Base-by-base conservation (phyloP, 23 red algal genomes). In the Pyropia yezoensis region DNA sequence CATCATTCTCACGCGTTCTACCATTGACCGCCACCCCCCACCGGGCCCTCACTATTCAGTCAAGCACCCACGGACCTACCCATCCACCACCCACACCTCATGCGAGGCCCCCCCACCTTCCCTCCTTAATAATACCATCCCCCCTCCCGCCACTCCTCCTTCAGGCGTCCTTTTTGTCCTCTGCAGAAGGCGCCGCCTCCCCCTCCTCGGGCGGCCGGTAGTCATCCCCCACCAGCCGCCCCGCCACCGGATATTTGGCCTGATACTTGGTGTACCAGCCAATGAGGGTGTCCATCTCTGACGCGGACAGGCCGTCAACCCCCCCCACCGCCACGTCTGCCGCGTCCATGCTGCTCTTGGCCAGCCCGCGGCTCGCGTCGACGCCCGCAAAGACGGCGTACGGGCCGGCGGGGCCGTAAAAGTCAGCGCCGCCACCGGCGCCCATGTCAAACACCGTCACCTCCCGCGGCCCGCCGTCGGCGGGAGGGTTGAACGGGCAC, bases 351-450 rank as follows among this genome's bases (percentile, higher is more conserved):
- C 52, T 67, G 63, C 64, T 88, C 17, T 77, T 98, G 18, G 85
- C 94, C 13, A 98, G 85, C 1, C 94, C 94, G 55, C 67, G 62
- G 63, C 85, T 98, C 58, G 94, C 94, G 55, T 98, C 87, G 45
- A 83, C 81, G 32, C 85, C 94, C 5, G 94, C 86, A 58, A 98
- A 98, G 18, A 90, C 74, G 34, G 83, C 76, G 74, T 98, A 98
- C 65, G 85, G 80, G 32, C 79, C 80, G 3, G 86, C 94, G 27
- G 94, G 94, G 19, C 94, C 94, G 66, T 98, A 98, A 62, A 98
- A 98, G 23, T 87, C 80, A 3, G 59, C 52, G 28, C 60, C 73
- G 55, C 50, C 54, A 7, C 59, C 77, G 17, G 73, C 56, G 27
- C 71, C 75, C 33, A 96, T 77, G 74, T 96, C 91, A 69, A 96